Evolutionary conservation across 2,329 filamentous ascomycete species (phyloP).

Genomic region (Colletotrichum viniferum): DNA sequence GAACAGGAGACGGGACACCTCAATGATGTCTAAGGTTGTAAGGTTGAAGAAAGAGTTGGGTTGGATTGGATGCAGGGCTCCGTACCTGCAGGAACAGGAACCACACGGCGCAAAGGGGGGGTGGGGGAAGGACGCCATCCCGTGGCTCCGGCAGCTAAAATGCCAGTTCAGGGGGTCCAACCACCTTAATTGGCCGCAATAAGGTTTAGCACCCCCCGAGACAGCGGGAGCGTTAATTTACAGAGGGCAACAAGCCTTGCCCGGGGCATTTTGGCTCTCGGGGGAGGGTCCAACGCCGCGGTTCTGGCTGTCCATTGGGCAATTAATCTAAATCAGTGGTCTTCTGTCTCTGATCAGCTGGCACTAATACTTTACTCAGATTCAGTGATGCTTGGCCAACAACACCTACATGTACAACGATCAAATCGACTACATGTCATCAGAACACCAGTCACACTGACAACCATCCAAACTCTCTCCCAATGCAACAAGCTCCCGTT

Average conservation of each 20-base stretch:
- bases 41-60: constrained; percentile 5
- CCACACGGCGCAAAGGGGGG: background rate
- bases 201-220: constrained; percentile 15
- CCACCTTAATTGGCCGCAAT: constrained; percentile 13
- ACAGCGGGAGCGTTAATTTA: constrained; percentile 11
- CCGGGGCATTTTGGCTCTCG: background rate
- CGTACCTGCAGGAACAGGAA: constrained; percentile 17
- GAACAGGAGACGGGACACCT: background rate
- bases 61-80: background rate
- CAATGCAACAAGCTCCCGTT: background rate
- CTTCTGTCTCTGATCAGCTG: background rate
- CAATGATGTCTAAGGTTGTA: background rate
- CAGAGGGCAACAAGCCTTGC: constrained; percentile 3
- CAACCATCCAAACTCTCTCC: background rate
- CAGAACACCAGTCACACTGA: background rate
- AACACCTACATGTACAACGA: background rate
- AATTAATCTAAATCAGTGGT: background rate
- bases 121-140: constrained; percentile 9
- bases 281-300: background rate
- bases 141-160: constrained; percentile 16
- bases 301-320: background rate
- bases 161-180: constrained; percentile 7
- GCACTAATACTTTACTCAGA: background rate
- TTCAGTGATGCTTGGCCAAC: background rate
- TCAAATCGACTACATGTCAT: background rate